Base-by-base conservation (phyloP, 2,329 filamentous ascomycete species). In the Nakataea oryzae region DNA sequence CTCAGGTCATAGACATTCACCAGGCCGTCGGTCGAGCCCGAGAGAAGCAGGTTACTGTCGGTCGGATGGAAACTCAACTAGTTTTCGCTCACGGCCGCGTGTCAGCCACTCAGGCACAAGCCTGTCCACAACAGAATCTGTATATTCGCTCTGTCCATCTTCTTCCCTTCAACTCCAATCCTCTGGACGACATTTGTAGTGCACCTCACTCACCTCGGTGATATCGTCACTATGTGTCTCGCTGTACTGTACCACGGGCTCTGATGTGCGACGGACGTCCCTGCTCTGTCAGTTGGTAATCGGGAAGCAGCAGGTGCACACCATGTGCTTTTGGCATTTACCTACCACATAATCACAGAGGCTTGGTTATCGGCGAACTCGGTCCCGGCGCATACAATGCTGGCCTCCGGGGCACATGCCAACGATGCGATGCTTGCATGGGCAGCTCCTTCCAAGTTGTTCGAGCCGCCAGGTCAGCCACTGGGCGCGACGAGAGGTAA, bases 21-120 rank as follows among this genome's bases (percentile, higher is more conserved):
- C 1, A 93, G 81, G 8, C 89, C 89, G 73, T 95, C 90, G 17
- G 89, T 93, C 50, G 88, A 91, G 56, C 88, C 89, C 1, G 89
- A 91, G 13, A 93, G 79, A 7, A 93, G 81, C 21, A 89, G 76
- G 57, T 82, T 79, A 0, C 83, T 79, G 59, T 82, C 76, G 3
- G 74, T 76, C 0, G 86, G 86, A 72, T 90, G 86, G 68, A 86
- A 86, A 69, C 80, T 77, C 1, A 87, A 74, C 78, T 85, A 70
- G 26, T 28, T 60, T 32, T 3, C 24, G 21, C 27, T 59, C 69
- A 69, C n/a, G 17, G 54, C 12, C 58, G 13, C 54, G 26, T 29
- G 54, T 64, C 47, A 61, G 41, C 54, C 27, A 11, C 11, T 29
- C 28, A 47, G 17, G 9, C 14, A 34, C 7, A 21, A 50, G 41